These are phyloP conservation scores for Crepidotus variabilis DNA, from an alignment of 768 basidiomycete species.

Conservation along the genomic window DNA sequence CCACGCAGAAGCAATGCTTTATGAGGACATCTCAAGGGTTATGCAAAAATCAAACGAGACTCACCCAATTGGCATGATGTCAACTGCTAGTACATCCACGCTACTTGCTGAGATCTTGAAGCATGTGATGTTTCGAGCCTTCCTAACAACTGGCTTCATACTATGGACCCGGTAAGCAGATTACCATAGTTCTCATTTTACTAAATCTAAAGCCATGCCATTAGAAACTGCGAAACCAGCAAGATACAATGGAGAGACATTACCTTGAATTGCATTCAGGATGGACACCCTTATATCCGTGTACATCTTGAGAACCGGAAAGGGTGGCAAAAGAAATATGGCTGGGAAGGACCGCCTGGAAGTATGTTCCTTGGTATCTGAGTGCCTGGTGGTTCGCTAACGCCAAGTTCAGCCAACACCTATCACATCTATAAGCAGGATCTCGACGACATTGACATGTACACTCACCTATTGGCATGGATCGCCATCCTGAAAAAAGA, in stretches of 20 bases:
- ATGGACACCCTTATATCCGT: slow-evolving; percentile 14
- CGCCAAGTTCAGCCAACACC: slow-evolving; percentile 16
- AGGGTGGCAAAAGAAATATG: slow-evolving; percentile 25
- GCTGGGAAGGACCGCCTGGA: slow-evolving; percentile 15
- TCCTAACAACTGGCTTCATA: slow-evolving; percentile 21
- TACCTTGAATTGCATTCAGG: slow-evolving; percentile 10
- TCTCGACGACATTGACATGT: slow-evolving; percentile 25
- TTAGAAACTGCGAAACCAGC: slow-evolving; percentile 23
- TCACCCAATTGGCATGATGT: slow-evolving; percentile 11
- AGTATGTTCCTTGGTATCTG: slow-evolving; percentile 5
- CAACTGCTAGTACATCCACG: not conserved
- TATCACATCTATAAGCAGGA: slow-evolving; percentile 34
- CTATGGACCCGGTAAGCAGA: slow-evolving; percentile 27
- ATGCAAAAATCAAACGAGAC: slow-evolving; percentile 23
- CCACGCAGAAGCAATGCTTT: slow-evolving; percentile 29
- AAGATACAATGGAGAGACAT: slow-evolving; percentile 20
- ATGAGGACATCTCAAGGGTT: slow-evolving; percentile 24
- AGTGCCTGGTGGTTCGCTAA: not conserved
- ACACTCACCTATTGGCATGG: slow-evolving; percentile 23
- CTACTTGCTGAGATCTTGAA: slow-evolving; percentile 6
- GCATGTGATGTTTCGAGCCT: slow-evolving; percentile 27
- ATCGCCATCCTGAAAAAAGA: slow-evolving; percentile 12
- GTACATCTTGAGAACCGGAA: slow-evolving; percentile 21
- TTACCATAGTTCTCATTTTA: not conserved
- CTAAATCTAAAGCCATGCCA: not conserved